Conservation (phyloP, 352 stramenopile species). For the Pythium chondricola region DNA sequence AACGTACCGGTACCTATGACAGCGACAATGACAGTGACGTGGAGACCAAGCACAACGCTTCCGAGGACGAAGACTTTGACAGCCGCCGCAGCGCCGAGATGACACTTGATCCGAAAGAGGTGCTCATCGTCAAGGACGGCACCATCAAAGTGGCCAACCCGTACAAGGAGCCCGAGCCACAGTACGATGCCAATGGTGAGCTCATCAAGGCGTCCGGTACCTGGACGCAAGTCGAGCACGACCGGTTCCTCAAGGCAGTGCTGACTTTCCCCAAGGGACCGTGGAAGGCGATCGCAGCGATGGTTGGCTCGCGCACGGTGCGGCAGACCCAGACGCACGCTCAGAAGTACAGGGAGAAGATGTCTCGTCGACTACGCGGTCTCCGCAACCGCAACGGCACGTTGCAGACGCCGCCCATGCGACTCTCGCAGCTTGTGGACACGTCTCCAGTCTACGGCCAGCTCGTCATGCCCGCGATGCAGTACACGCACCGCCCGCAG, state of each 20-base stretch:
- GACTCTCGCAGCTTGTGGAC: conserved; percentile 10
- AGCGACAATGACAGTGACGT: conserved; percentile 15
- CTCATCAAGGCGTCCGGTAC: conserved; percentile 49
- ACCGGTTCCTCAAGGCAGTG: conserved; percentile 55
- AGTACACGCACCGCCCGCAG: conserved; percentile 15
- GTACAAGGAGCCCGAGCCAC: conserved; percentile 48
- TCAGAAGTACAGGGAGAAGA: conserved; percentile 65
- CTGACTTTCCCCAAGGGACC: conserved; percentile 51
- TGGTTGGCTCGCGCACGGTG: conserved; percentile 57
- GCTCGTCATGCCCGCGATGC: conserved; percentile 18
- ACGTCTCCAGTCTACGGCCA: conserved; percentile 16
- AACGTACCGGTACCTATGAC: conserved; percentile 2
- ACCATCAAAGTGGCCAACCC: conserved; percentile 61
- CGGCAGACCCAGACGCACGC: conserved; percentile 67
- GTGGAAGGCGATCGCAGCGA: conserved; percentile 59
- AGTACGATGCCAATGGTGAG: conserved; percentile 48
- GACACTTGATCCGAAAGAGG: conserved; percentile 66
- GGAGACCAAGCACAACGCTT: conserved; percentile 19
- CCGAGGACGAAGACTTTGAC: conserved; percentile 26
- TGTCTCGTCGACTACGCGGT: conserved; percentile 46
- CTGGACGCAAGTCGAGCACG: conserved; percentile 52
- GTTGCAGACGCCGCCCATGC: conserved; percentile 31
- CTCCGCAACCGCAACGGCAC: conserved; percentile 59
- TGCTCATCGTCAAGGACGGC: conserved; percentile 72
- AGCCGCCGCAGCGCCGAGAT: too few relatives aligned